Conservation (phyloP, 768 basidiomycete species). For the Tulasnella sp. region DNA sequence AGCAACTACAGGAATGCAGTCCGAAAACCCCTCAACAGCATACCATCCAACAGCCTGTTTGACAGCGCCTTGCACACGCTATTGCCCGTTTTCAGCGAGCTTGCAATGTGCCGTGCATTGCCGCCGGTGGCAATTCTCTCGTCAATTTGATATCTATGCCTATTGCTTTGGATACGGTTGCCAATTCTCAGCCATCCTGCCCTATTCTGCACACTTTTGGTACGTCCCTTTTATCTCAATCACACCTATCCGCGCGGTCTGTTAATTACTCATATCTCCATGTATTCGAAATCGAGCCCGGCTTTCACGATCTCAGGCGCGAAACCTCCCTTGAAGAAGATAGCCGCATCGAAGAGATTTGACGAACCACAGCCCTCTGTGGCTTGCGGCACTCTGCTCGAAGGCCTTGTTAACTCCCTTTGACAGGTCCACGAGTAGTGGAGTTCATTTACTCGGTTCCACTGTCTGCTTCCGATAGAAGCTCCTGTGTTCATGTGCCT, state of each 20-base stretch:
- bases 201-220: neutral
- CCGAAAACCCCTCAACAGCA: too few species aligned
- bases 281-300: too few species aligned
- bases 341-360: too few species aligned
- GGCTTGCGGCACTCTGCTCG: neutral
- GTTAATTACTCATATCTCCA: neutral
- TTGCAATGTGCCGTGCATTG: neutral
- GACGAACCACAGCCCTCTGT: too few species aligned
- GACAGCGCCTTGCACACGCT: too few species aligned
- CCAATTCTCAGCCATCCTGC: neutral
- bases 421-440: neutral
- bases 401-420: neutral
- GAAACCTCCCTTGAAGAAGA: too few species aligned
- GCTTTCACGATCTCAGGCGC: too few species aligned
- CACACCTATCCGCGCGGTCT: neutral
- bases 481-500: neutral
- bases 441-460: too few species aligned
- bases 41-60: too few species aligned
- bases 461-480: neutral
- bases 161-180: neutral
- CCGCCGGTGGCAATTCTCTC: too few species aligned
- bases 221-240: neutral
- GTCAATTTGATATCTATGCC: neutral
- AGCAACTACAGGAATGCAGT: too few species aligned
- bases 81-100: neutral